These are phyloP conservation scores for Imleria badia DNA, from an alignment of 768 basidiomycete genomes.

Conservation along the genomic window DNA sequence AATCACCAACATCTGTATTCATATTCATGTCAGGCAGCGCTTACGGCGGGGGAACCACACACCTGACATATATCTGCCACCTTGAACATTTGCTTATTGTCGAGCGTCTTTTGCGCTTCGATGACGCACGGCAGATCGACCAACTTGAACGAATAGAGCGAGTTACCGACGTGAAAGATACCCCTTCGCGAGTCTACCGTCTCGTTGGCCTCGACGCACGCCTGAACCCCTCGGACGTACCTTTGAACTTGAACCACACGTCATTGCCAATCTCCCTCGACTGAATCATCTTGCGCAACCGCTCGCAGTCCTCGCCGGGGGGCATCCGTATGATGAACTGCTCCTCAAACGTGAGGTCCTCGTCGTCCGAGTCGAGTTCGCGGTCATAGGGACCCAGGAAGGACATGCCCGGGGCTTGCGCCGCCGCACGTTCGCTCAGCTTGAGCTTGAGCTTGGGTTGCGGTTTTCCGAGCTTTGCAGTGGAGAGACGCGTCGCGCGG, in stretches of 20 bases:
- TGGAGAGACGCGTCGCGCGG: conserved; percentile 58
- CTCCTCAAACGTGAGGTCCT: conserved; percentile 94
- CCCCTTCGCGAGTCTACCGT: conserved; percentile 83
- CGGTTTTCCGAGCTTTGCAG: conserved; percentile 42
- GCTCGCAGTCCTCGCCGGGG: conserved; percentile 78
- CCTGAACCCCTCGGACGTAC: conserved; percentile 37
- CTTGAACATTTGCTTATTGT: conserved; percentile 98
- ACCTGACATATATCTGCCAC: conserved; percentile 98
- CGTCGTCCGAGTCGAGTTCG: conserved; percentile 93
- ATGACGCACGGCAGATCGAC: conserved; percentile 94
- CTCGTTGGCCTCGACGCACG: conserved; percentile 13
- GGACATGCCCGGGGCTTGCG: conserved; percentile 80
- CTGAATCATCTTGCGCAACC: conserved; percentile 76
- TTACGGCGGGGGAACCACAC: conserved; percentile 13
- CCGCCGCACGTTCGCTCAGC: conserved; percentile 78
- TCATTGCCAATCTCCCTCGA: conserved; percentile 77
- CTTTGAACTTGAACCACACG: conserved; percentile 98
- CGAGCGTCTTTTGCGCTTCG: conserved; percentile 94
- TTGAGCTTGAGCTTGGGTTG: conserved; percentile 87
- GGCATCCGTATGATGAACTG: conserved; percentile 93
- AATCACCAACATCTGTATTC: conserved; percentile 85
- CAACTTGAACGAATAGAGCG: conserved; percentile 84
- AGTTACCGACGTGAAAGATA: conserved; percentile 81
- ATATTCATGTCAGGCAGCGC: conserved; percentile 2
- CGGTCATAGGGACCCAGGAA: conserved; percentile 92